Base-by-base conservation (phyloP, 768 basidiomycete species). In the Tubosaeta sp. region DNA sequence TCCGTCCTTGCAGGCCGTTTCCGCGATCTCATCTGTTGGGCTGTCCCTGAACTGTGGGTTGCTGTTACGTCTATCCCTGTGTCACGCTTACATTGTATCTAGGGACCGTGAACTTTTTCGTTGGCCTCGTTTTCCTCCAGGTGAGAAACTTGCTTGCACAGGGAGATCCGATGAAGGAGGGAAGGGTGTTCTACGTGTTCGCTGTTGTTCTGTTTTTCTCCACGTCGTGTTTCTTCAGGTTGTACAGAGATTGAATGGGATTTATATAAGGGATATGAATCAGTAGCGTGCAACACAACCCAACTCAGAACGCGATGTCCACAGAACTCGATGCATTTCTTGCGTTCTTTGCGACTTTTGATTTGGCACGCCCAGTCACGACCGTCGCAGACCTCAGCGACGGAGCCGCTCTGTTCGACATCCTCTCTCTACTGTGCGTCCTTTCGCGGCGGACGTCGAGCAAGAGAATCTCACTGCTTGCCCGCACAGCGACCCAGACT, bases 131-230 rank as follows among this genome's bases (percentile, higher is more conserved):
- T 21, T 98, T 98, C 71, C 74, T 97, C 19, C 94, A 92, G 0
- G 69, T 96, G 34, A 83, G 91, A 48, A 83, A 90, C 67, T 58
- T 79, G 18, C 76, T 98, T 39, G 77, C 90, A 9, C 76, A 76
- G 3, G 83, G 81, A 1, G 73, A 76, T 39, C 66, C 72, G 1
- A 59, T 60, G 60, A 86, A 88, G 56, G 86, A 90, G 60, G 93
- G 93, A n/a, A 78, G 87, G 41, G 83, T 97, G 3, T 97, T 97
- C 65, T 94, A 86, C 59, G 70, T 94, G 4, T 97, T 95, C 62
- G 86, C 82, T 2, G 74, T 61, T 0, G 59, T 85, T 12, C 71
- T 94, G 44, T 49, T 69, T 16, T 58, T 56, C 35, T 58, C 64
- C 4, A 44, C 61, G 3, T 32, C 16, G 35, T 53, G 40, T 42